Evolutionary conservation across 768 basidiomycete species (phyloP), one percentile per base, ranked within the genome.

Genomic region (Amanita pallidorosea): DNA sequence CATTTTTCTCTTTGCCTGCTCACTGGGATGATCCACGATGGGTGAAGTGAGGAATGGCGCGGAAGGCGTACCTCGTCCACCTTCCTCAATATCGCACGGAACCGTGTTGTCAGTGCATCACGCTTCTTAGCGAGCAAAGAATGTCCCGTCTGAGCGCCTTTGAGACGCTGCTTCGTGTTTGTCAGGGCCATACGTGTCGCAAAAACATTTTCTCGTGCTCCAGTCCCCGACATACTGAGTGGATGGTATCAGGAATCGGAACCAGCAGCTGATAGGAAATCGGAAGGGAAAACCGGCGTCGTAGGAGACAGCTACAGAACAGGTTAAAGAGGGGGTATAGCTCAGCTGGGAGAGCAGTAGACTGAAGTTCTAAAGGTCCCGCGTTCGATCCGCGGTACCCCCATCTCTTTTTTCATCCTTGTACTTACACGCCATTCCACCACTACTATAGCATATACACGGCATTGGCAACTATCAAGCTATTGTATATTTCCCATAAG

Each of bases 101-200:
- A 99, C 60, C 96, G 77, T 34, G 89, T 91, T 29, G 88, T 95
- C 58, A 98, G 71, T 45, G 96, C 96, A 74, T 99, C 96, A 50
- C 93, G 81, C 71, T 99, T 99, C 81, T 97, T 97, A 23, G 95
- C 93, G 22, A 98, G 77, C 18, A 97, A 72, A 0, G 91, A 93
- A 66, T 97, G 95, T 25, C 95, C 94, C 1, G 90, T 95, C 67
- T 93, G 89, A 5, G 93, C 92, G 17, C 91, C 81, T 65, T 95
- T 95, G 52, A 95, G 75, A 45, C 90, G 80, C 29, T 85, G 70
- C 62, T 92, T 92, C 52, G 90, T 97, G 67, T 92, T 88, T 51
- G 91, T 93, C 40, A 98, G 75, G 31, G 93, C 91, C 94, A 97
- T 97, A 40, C 95, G 86, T 17, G 95, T 98, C 18, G 95, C 93